Evolutionary conservation across 208 protist genomes (phyloP), one percentile per base, ranked within the genome.

Genomic region (Vickermania ingenoplastis): DNA sequence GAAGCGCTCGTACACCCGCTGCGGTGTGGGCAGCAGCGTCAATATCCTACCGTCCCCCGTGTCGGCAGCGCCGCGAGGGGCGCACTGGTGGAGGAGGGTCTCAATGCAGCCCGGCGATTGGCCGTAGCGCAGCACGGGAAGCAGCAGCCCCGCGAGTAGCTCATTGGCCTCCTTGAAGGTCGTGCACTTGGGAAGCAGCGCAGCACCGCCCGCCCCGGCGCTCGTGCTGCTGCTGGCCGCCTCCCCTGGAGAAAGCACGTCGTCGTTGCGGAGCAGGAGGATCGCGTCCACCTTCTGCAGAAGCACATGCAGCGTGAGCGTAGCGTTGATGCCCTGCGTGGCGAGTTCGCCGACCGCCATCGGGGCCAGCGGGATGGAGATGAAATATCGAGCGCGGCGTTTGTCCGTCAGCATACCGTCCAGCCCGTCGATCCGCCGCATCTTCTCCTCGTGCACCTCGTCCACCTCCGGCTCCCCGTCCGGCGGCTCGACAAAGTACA

Each of bases 151-250:
- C 1, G 91, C 77, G 22, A 94, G 73, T 2, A 89, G 71, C 70
- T 91, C 84, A 56, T 94, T 94, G 1, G 73, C 79, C 63, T 92
- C 80, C 52, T 79, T 77, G 65, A 91, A 94, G 14, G 88, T 92
- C 21, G 67, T 45, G 63, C 83, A 91, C 2, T 71, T 69, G 14
- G 31, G 63, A 11, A 90, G 31, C 23, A 81, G 48, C 0, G 75
- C 72, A 7, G 54, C 21, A 0, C 49, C 25, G 0, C 53, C 41
- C 2, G 45, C 25, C 22, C 45, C 41, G 13, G 53, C 41, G 58
- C 26, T 59, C 5, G 63, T 67, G 1, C 58, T 48, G 54, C 69
- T 77, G 60, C 57, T 69, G 1, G 2, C 53, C 17, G 45, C 52
- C 31, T 80, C 70, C 1, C 65, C 70, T 21, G 70, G 70, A 23